Percentiles rank a stretch among this genome's conserved stretches.
These are phyloP conservation scores for Phlegmacium glaucopus DNA, from an alignment of 768 basidiomycete genomes.

Conservation along the genomic window DNA sequence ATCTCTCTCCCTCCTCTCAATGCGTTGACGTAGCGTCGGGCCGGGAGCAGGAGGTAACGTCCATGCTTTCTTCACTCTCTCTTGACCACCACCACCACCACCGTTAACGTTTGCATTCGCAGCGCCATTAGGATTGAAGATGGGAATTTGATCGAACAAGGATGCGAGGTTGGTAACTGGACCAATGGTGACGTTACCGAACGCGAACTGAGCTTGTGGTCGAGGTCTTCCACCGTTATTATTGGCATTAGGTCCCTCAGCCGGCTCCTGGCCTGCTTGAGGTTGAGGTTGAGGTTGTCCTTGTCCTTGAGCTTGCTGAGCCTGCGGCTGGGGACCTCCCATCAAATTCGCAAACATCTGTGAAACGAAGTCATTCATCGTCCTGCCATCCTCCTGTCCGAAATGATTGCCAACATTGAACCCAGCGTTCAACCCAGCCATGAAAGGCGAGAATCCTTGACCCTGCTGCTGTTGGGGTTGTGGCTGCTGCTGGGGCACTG, in stretches of 20 bases:
- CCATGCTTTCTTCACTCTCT: constrained; percentile 45
- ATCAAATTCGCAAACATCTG: constrained; percentile 17
- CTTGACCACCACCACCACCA: background rate
- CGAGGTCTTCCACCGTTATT: background rate
- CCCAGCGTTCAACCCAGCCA: background rate
- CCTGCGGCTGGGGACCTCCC: constrained; percentile 2
- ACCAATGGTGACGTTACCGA: no score
- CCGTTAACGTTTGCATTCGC: background rate
- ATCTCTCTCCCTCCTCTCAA: constrained; percentile 72
- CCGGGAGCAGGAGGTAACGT: constrained; percentile 62
- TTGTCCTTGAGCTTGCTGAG: no score
- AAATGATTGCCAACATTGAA: constrained; percentile 13
- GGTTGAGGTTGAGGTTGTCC: constrained; percentile 8
- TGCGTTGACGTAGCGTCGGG: constrained; percentile 64
- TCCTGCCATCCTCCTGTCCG: constrained; percentile 19
- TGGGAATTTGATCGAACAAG: no score
- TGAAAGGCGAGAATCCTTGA: background rate
- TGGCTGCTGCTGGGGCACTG: background rate
- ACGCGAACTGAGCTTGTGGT: background rate
- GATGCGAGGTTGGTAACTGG: no score
- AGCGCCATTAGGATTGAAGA: constrained; percentile 1
- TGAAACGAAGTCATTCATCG: constrained; percentile 23
- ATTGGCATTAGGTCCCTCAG: background rate
- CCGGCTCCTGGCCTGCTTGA: constrained; percentile 3
- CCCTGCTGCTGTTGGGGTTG: constrained; percentile 3